A percentile compares a stretch with the other conserved stretches of the same genome.
These are phyloP conservation scores for Babesia divergens DNA, from an alignment of 169 alveolate species.

Conservation along the genomic window DNA sequence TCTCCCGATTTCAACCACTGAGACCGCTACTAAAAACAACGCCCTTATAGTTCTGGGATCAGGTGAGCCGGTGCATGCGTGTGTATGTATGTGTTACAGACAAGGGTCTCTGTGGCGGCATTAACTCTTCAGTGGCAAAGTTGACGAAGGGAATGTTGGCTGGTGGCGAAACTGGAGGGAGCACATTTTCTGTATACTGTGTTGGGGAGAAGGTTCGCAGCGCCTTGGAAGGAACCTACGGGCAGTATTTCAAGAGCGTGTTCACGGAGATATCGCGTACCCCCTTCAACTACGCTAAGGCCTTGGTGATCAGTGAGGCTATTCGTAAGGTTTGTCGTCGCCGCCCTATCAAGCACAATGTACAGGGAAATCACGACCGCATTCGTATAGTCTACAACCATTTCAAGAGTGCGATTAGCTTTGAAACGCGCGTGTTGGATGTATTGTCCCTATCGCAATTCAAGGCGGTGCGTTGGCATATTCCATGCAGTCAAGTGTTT, in stretches of 20 bases:
- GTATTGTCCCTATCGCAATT: slow-evolving; percentile 68
- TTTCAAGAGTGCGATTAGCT: slow-evolving; percentile 81
- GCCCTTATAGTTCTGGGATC: slow-evolving; percentile 64
- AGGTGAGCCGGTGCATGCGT: slow-evolving; percentile 9
- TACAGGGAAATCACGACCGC: slow-evolving; percentile 73
- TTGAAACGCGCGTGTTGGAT: slow-evolving; percentile 75
- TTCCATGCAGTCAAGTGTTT: not conserved
- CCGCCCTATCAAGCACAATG: not conserved
- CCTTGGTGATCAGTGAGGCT: slow-evolving; percentile 65
- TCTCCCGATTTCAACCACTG: slow-evolving; percentile 62
- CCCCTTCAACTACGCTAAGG: slow-evolving; percentile 76
- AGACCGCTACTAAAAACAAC: slow-evolving; percentile 43
- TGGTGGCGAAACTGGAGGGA: slow-evolving; percentile 47
- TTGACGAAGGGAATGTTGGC: slow-evolving; percentile 41
- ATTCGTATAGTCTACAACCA: slow-evolving; percentile 75
- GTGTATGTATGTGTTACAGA: slow-evolving; percentile 52
- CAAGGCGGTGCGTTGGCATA: slow-evolving; percentile 33
- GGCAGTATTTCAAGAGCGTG: slow-evolving; percentile 46
- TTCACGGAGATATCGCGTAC: slow-evolving; percentile 67
- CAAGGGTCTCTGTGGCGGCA: slow-evolving; percentile 86
- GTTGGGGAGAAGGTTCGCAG: slow-evolving; percentile 66
- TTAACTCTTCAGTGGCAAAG: slow-evolving; percentile 75
- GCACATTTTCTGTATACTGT: slow-evolving; percentile 37
- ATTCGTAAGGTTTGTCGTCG: slow-evolving; percentile 43
- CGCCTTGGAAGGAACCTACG: slow-evolving; percentile 51